A percentile compares a stretch with the other conserved stretches of the same genome.
These are phyloP conservation scores for Epichloe uncinata DNA, from an alignment of 2,329 filamentous ascomycete species.

Conservation along the genomic window DNA sequence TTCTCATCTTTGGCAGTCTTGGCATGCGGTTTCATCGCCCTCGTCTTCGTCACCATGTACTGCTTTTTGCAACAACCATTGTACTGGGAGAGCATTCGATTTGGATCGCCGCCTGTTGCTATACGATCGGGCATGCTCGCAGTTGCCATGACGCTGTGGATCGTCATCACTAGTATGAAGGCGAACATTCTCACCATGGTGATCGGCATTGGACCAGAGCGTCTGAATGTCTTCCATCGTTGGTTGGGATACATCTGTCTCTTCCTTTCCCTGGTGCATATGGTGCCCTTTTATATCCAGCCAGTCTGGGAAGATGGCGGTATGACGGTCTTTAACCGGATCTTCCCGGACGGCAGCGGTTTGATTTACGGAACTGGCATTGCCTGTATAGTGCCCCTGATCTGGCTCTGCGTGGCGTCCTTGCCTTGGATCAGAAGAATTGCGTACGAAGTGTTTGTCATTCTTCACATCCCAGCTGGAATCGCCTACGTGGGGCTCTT, in stretches of 20 bases:
- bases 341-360: conserved; percentile 52
- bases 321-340: conserved; percentile 52
- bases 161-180: conserved; percentile 80
- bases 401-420: conserved; percentile 75
- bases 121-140: conserved; percentile 85
- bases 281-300: conserved; percentile 78
- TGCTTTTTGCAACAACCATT: conserved; percentile 78
- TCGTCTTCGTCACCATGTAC: conserved; percentile 65
- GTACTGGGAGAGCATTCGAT: conserved; percentile 78
- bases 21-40: conserved; percentile 50
- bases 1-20: conserved; percentile 71
- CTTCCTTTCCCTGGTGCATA: conserved; percentile 71
- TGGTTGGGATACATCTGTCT: conserved; percentile 84
- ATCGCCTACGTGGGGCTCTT: conserved; percentile 70
- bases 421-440: conserved; percentile 62
- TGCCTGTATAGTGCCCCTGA: conserved; percentile 66
- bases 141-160: conserved; percentile 86
- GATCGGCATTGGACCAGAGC: conserved; percentile 83
- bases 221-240: conserved; percentile 83
- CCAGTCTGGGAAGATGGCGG: conserved; percentile 74
- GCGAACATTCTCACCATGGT: conserved; percentile 73
- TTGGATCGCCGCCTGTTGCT: conserved; percentile 77
- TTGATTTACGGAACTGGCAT: conserved; percentile 77
- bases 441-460: conserved; percentile 76
- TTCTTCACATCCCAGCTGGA: conserved; percentile 70